Evolutionary conservation across 768 basidiomycete genomes (phyloP).

Genomic region (Gelatoporia subvermispora): DNA sequence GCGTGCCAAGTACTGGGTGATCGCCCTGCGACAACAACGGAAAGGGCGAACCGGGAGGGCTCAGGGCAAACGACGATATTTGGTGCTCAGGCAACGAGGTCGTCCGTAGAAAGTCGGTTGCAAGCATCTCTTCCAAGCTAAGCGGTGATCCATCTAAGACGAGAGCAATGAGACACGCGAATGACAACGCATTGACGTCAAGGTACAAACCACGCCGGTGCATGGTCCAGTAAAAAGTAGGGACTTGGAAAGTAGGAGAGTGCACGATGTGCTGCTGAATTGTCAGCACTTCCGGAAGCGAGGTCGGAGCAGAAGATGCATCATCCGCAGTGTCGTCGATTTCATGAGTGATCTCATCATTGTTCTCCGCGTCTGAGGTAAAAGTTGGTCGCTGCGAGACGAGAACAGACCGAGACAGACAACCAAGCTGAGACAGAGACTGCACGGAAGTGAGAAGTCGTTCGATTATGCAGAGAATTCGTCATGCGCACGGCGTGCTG

Average conservation of each 20-base stretch:
- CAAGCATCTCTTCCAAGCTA: slow-evolving; percentile 47
- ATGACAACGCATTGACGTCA: too few relatives aligned
- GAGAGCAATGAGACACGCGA: not conserved
- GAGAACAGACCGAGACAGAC: slow-evolving; percentile 21
- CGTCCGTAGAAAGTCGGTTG: slow-evolving; percentile 55
- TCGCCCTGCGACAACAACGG: slow-evolving; percentile 85
- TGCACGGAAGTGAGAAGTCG: slow-evolving; percentile 7
- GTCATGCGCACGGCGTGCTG: slow-evolving; percentile 49
- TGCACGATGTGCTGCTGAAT: slow-evolving; percentile 67
- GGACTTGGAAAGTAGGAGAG: slow-evolving; percentile 77
- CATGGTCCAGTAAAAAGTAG: slow-evolving; percentile 77
- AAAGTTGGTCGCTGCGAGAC: slow-evolving; percentile 6
- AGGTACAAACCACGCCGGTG: slow-evolving; percentile 30
- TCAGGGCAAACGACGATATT: slow-evolving; percentile 50
- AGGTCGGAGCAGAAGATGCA: slow-evolving; percentile 35
- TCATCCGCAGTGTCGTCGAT: slow-evolving; percentile 18
- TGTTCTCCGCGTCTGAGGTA: slow-evolving; percentile 5
- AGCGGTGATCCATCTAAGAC: slow-evolving; percentile 61
- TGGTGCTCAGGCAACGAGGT: slow-evolving; percentile 39
- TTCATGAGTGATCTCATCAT: slow-evolving; percentile 6
- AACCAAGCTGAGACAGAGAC: slow-evolving; percentile 26
- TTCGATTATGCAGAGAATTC: not conserved
- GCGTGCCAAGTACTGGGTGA: slow-evolving; percentile 70
- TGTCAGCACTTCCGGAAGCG: slow-evolving; percentile 26
- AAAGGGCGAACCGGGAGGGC: slow-evolving; percentile 47